Base-by-base conservation (phyloP, 768 basidiomycete species). In the Leccinellum rugosiceps region DNA sequence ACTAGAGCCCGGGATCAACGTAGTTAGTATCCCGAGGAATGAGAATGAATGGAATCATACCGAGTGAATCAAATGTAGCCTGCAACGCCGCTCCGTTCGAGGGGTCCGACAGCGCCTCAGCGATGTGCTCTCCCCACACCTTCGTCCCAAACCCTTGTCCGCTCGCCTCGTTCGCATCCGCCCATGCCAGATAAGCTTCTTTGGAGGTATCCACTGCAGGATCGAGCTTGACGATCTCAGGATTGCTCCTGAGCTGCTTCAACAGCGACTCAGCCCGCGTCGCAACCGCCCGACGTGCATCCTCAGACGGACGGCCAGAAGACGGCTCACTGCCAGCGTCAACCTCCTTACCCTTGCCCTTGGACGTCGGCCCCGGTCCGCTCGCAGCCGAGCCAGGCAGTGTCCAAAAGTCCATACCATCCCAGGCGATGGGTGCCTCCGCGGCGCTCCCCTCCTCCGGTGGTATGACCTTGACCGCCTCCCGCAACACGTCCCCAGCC, bases 391-490 rank as follows among this genome's bases (percentile, higher is more conserved):
- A 58, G 41, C 64, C 64, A 9, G 83, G 91, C 57, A 94, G 67
- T 76, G 87, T 85, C 87, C 92, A 94, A 68, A 94, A 81, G 71
- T 95, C 92, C 31, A 85, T 75, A 1, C 92, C 94, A 69, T 95
- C 94, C 92, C 92, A 95, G 44, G 83, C 62, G 26, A 86, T 67
- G 4, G 72, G 68, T 31, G 65, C 60, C 2, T 72, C 66, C 46
- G 59, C 50, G 14, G 67, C 23, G 7, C 63, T 69, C 45, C 80
- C 80, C 35, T 89, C 86, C 35, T 89, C 86, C 1, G 94, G 94
- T 0, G 94, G 95, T 14, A 98, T 78, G 51, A 97, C 88, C 71
- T 94, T 95, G 65, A 98, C 92, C 11, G 92, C 93, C 50, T 98
- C 94, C 52, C 81, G 85, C 10, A 95, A 75, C 15, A 88, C 86